These are phyloP conservation scores for Monilinia aucupariae DNA, from an alignment of 2,329 filamentous ascomycete genomes.

Conservation along the genomic window DNA sequence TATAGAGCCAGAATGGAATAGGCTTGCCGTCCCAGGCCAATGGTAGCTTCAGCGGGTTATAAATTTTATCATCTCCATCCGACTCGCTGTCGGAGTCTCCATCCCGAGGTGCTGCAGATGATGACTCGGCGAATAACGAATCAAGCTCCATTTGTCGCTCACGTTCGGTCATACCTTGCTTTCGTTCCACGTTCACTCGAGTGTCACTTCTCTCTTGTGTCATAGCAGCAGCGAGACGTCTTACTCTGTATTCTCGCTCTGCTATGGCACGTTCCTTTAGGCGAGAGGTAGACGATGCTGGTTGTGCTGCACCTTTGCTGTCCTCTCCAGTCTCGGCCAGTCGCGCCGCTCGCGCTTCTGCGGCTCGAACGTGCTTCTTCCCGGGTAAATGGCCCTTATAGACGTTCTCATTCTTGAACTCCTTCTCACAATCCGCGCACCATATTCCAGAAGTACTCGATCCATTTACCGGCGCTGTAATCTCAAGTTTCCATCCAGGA, in stretches of 20 bases:
- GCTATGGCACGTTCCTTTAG: slow-evolving; percentile 88
- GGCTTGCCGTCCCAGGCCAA: slow-evolving; percentile 98
- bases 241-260: slow-evolving; percentile 78
- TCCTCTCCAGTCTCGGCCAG: slow-evolving; percentile 38
- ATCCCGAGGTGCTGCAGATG: slow-evolving; percentile 36
- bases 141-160: slow-evolving; percentile 93
- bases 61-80: slow-evolving; percentile 77
- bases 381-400: slow-evolving; percentile 84
- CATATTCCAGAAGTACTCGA: slow-evolving; percentile 63
- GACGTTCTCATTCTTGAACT: slow-evolving; percentile 92
- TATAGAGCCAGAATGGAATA: slow-evolving; percentile 98
- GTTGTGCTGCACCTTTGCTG: slow-evolving; percentile 29
- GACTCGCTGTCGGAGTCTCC: slow-evolving; percentile 61
- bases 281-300: slow-evolving; percentile 38
- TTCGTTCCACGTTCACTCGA: slow-evolving; percentile 88
- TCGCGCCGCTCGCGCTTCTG: slow-evolving; percentile 55
- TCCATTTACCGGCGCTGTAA: slow-evolving; percentile 23
- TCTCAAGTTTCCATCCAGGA: slow-evolving; percentile 67
- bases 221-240: slow-evolving; percentile 74
- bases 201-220: slow-evolving; percentile 84
- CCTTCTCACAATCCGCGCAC: slow-evolving; percentile 89
- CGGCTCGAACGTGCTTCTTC: slow-evolving; percentile 87
- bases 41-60: slow-evolving; percentile 94
- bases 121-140: slow-evolving; percentile 65
- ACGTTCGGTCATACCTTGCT: slow-evolving; percentile 94